Conservation (phyloP, 1,139 yeast genomes). For the Ogataea hybrid region DNA sequence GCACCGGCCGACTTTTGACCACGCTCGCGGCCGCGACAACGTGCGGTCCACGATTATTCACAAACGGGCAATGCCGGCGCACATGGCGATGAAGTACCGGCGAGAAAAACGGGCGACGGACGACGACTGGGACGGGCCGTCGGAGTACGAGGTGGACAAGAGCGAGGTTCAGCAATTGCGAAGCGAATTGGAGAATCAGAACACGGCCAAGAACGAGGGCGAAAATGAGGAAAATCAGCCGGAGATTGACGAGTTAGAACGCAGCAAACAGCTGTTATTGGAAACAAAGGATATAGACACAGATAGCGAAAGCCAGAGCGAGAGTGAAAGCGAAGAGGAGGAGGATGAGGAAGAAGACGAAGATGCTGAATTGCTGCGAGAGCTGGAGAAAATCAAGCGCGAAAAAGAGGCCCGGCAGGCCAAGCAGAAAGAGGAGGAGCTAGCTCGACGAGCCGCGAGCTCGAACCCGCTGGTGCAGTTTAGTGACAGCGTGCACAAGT, state of each 20-base stretch:
- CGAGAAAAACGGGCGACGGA: conserved; percentile 34
- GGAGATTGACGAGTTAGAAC: conserved; percentile 31
- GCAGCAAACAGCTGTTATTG: conserved; percentile 28
- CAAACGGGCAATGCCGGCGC: conserved; percentile 69
- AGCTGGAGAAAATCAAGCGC: conserved; percentile 39
- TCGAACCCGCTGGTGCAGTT: conserved; percentile 46
- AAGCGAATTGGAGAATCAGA: conserved; percentile 22
- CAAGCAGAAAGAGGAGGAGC: conserved; percentile 27
- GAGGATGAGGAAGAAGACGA: conserved; percentile 33
- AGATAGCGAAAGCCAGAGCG: conserved; percentile 34
- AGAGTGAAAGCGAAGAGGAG: conserved; percentile 11
- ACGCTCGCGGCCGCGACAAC: conserved; percentile 68
- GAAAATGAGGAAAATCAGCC: conserved; percentile 13
- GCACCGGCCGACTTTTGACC: conserved; percentile 86
- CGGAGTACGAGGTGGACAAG: conserved; percentile 25
- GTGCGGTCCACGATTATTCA: conserved; percentile 53
- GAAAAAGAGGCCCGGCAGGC: conserved; percentile 33
- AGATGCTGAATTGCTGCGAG: conserved; percentile 36
- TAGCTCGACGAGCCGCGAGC: conserved; percentile 26
- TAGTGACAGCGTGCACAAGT: conserved; percentile 32
- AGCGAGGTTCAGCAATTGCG: conserved; percentile 34
- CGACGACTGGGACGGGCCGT: conserved; percentile 30
- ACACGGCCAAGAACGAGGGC: conserved; percentile 29
- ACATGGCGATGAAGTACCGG: conserved; percentile 63
- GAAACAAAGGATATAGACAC: conserved; percentile 30